Base-by-base conservation (phyloP, 345 rosid species). In the Turnera subulata region DNA sequence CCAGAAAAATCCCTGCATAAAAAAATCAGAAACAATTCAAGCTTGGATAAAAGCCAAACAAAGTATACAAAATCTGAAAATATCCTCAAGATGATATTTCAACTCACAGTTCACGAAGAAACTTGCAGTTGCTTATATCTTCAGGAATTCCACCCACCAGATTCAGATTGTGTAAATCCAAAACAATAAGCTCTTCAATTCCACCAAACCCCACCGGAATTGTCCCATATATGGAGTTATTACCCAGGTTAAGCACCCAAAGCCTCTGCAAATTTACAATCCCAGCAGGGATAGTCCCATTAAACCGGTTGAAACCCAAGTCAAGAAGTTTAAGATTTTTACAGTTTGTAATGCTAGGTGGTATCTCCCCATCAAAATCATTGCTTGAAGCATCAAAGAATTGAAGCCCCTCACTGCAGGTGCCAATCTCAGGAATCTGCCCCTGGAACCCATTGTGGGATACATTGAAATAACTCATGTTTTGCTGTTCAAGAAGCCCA, bases 51-150 rank as follows among this genome's bases (percentile, higher is more conserved):
- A 40, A 63, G 55, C n/a, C n/a, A n/a, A n/a, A n/a, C n/a, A n/a
- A n/a, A 48, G 53, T 22, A 50, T 43, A 45, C 55, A 46, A 52
- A 44, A 73, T 62, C 18, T 55, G 51, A 19, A 59, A 29, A 46
- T 20, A 55, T 48, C 16, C 60, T 22, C 17, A 23, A 66, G 67
- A 51, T 64, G 39, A 55, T 14, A 19, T 6, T 32, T 53, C 21
- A 64, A 92, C 97, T 89, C 79, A 93, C 99, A 93, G 74, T 69
- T 80, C 82, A 14, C 76, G 89, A 54, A 93, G 97, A 59, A 85
- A 68, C 69, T 43, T 70, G 78, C 91, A 93, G 56, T 87, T 76
- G 77, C 88, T 79, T 63, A 93, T 66, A 45, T 79, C 78, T 33
- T 55, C 50, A 0, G 97, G 96, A 67, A 93, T 61, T 62, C 72